Evolutionary conservation across 345 rosid genomes (phyloP), one percentile per base, ranked within the genome.

Genomic region (Lepidium aucheri): DNA sequence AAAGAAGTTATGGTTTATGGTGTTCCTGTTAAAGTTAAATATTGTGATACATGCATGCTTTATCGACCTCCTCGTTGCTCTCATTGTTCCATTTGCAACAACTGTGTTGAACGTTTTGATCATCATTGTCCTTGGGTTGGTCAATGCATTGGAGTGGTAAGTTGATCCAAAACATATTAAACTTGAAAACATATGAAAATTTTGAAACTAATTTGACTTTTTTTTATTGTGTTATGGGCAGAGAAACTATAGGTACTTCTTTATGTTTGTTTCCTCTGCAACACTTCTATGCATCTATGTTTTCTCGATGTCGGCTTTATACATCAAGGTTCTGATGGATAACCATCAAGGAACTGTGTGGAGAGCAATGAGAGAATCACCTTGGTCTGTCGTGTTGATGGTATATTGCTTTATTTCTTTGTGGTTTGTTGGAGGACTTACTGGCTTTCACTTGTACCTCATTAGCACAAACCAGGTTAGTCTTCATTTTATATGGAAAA

Each of bases 41-140:
- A 94, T 57, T 94, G 99, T 43, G 96, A 91, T 17, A 94, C 99
- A 2, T 94, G 99, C 83, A 94, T 91, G 99, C 91, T 91, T 76
- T 94, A 88, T 66, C 86, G 96, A 39, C 99, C 99, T 75, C 96
- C 99, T 32, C 95, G 97, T 59, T 91, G 97, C 78, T 94, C 97
- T 12, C 99, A 94, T 68, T 72, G 76, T 57, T 72, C 76, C 33
- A 57, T 72, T 49, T 72, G 76, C 47, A 59, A 68, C n/a, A 68
- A 93, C 49, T 93, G 99, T 16, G 95, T 94, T 47, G 97, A 91
- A 76, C 88, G 97, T 50, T 94, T 94, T 77, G 99, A 94, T 80
- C 99, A 94, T 73, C 97, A 94, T 72, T 94, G 99, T 72, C 97
- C 97, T 33, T 94, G 99, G 99, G 93, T 94, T 41, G 97, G 99